Conservation (phyloP, 805 yeast species). For the Hanseniaspora lachancei region DNA sequence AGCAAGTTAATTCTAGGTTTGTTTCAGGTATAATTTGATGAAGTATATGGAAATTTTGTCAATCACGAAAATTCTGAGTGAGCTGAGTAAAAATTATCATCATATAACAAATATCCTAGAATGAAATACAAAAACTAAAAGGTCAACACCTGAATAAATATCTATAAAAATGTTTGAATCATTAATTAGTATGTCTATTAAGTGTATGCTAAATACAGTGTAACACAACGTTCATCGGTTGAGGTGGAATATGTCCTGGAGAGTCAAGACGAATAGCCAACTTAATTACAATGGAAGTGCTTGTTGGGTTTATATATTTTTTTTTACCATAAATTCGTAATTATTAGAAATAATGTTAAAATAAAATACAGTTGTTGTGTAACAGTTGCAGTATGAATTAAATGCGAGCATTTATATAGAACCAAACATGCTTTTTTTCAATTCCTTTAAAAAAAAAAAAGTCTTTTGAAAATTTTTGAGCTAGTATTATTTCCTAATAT, state of each 20-base stretch:
- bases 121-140: neutral
- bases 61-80: slow-evolving; percentile 13
- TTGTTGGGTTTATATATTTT: too few relatives aligned
- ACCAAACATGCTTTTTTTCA: neutral
- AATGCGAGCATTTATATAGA: neutral
- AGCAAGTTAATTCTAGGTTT: neutral
- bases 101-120: slow-evolving; percentile 6
- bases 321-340: too few relatives aligned
- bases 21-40: slow-evolving; percentile 8
- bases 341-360: too few relatives aligned
- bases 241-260: too few relatives aligned
- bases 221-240: too few relatives aligned
- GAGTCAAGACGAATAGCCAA: too few relatives aligned
- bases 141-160: neutral
- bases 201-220: too few relatives aligned
- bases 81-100: slow-evolving; percentile 14
- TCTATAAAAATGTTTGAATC: neutral
- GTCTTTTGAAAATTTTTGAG: neutral
- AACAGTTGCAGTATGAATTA: too few relatives aligned
- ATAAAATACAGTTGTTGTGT: too few relatives aligned
- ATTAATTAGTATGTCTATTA: slow-evolving; percentile 4
- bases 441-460: neutral
- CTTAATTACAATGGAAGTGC: too few relatives aligned
- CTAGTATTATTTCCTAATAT: neutral
- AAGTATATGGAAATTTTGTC: slow-evolving; percentile 13